Evolutionary conservation across 2,329 filamentous ascomycete genomes (phyloP).

Genomic region (Colletotrichum sp.): DNA sequence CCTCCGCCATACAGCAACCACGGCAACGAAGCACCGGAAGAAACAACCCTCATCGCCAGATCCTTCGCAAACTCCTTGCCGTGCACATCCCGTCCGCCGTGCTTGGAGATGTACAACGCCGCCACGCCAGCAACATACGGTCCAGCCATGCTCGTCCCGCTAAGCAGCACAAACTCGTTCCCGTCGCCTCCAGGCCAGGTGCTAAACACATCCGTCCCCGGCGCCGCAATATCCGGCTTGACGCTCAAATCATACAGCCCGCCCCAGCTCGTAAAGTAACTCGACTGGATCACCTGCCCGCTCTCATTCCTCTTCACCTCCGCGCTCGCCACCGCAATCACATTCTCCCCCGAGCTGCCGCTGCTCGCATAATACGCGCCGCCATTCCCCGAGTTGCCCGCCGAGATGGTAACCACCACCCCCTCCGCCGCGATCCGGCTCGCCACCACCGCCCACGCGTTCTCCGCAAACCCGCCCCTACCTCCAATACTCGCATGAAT

Average conservation of each 20-base stretch:
- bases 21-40: slow-evolving; percentile 24
- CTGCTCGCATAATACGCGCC: slow-evolving; percentile 43
- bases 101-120: slow-evolving; percentile 36
- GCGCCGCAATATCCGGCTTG: slow-evolving; percentile 48
- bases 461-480: slow-evolving; percentile 30
- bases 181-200: slow-evolving; percentile 32
- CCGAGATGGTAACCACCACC: slow-evolving; percentile 44
- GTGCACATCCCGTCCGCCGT: slow-evolving; percentile 34
- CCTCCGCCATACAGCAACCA: slow-evolving; percentile 21
- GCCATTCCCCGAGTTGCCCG: slow-evolving; percentile 43
- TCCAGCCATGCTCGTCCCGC: slow-evolving; percentile 54
- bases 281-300: slow-evolving; percentile 25
- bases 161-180: slow-evolving; percentile 42
- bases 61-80: slow-evolving; percentile 35
- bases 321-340: slow-evolving; percentile 46
- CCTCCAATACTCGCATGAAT: slow-evolving; percentile 28
- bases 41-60: slow-evolving; percentile 37
- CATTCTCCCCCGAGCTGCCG: slow-evolving; percentile 40
- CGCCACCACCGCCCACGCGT: slow-evolving; percentile 42
- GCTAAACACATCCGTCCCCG: slow-evolving; percentile 44
- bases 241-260: slow-evolving; percentile 32
- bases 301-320: slow-evolving; percentile 12
- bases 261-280: slow-evolving; percentile 45
- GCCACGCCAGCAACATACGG: slow-evolving; percentile 49
- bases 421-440: slow-evolving; percentile 45